Conservation (phyloP, 2,329 filamentous ascomycete genomes). For the Neurospora crassa region DNA sequence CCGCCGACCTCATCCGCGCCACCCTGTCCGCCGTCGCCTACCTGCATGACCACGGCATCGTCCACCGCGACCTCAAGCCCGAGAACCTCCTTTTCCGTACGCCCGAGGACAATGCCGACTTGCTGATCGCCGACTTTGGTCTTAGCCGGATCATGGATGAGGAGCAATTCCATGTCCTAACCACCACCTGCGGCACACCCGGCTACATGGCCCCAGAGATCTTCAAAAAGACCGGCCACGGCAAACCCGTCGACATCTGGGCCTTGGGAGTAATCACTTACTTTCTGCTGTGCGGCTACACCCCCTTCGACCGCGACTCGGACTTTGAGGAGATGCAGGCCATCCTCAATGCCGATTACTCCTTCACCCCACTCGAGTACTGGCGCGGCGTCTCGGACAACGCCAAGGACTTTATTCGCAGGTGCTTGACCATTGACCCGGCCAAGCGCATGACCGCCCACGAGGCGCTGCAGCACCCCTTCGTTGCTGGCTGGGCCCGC, state of each 20-base stretch:
- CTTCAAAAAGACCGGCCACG: slow-evolving; percentile 96
- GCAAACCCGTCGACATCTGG: slow-evolving; percentile 97
- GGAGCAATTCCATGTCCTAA: slow-evolving; percentile 94
- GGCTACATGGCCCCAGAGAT: slow-evolving; percentile 99
- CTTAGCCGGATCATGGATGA: slow-evolving; percentile 97
- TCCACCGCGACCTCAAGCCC: slow-evolving; percentile 94
- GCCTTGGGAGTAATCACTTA: slow-evolving; percentile 98
- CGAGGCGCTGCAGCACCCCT: slow-evolving; percentile 58
- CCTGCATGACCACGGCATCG: slow-evolving; percentile 95
- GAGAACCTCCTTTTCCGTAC: slow-evolving; percentile 96
- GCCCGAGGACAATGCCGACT: slow-evolving; percentile 93
- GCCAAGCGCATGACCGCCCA: slow-evolving; percentile 83
- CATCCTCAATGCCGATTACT: slow-evolving; percentile 92
- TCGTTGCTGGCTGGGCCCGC: slow-evolving; percentile 45
- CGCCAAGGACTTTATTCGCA: slow-evolving; percentile 85
- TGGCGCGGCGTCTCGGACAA: slow-evolving; percentile 86
- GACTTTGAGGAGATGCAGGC: slow-evolving; percentile 99
- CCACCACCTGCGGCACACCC: slow-evolving; percentile 93
- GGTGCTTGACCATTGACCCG: slow-evolving; percentile 86
- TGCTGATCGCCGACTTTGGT: slow-evolving; percentile 95
- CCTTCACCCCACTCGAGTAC: slow-evolving; percentile 88
- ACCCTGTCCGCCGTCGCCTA: slow-evolving; percentile 97
- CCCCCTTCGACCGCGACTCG: slow-evolving; percentile 92
- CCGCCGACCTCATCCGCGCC: slow-evolving; percentile 86
- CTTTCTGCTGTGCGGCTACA: slow-evolving; percentile 96